Conservation (phyloP, 1,139 yeast genomes). For the Hemisphaericaspora lyxosophila region DNA sequence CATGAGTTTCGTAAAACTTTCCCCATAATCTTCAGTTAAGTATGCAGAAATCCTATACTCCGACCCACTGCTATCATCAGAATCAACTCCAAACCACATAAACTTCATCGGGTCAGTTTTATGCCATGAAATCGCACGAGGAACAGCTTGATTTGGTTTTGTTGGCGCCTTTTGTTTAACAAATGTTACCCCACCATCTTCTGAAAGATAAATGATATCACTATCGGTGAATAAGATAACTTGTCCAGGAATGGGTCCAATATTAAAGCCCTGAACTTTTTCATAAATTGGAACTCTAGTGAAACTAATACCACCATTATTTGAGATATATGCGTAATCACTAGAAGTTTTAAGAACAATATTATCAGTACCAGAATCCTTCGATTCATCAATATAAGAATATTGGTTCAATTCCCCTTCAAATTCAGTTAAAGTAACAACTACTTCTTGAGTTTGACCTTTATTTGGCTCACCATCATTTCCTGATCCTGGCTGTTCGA, state of each 20-base stretch:
- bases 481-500: constrained; percentile 14
- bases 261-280: constrained; percentile 51
- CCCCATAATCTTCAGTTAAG: constrained; percentile 65
- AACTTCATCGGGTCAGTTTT: constrained; percentile 55
- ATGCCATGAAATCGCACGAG: constrained; percentile 55
- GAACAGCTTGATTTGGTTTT: constrained; percentile 34
- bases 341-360: constrained; percentile 59
- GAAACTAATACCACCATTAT: constrained; percentile 74
- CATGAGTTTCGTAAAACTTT: constrained; percentile 51
- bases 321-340: constrained; percentile 60
- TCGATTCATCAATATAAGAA: constrained; percentile 51
- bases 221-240: constrained; percentile 59
- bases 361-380: constrained; percentile 59
- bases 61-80: constrained; percentile 38
- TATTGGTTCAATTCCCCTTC: constrained; percentile 54
- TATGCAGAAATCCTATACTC: constrained; percentile 60
- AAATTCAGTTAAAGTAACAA: constrained; percentile 21
- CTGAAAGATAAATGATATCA: constrained; percentile 54
- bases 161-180: constrained; percentile 49
- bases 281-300: constrained; percentile 47
- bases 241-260: constrained; percentile 65
- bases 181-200: constrained; percentile 68
- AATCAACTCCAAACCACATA: constrained; percentile 68
- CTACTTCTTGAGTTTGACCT: constrained; percentile 20
- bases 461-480: constrained; percentile 24